Evolutionary conservation across 1,284 basidiomycete species (phyloP), one percentile per base, ranked within the genome.

Genomic region (Apiotrichum brassicae): DNA sequence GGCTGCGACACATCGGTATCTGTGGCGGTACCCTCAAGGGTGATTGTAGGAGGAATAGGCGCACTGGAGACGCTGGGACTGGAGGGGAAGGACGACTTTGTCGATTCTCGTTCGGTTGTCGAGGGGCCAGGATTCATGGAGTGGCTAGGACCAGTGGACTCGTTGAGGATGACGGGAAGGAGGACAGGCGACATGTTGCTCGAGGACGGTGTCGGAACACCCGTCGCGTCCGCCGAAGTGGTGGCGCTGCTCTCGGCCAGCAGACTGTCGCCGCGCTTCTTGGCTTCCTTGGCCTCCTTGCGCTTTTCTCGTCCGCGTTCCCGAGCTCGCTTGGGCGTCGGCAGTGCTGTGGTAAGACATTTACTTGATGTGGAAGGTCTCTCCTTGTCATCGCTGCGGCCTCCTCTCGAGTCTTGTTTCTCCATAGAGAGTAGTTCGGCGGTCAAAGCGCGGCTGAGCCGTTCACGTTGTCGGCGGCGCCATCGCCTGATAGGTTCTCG

Each of bases 261-360:
- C 6, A 46, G 37, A 9, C 32, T 16, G 34, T 13, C 23, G 28
- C 20, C 37, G 35, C 51, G 46, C 32, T 54, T 49, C 48, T 61
- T 57, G 19, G 54, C 43, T 43, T 59, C 57, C 44, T 59, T 60
- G 1, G 51, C 35, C 30, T 66, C 64, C 38, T 64, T 66, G 34
- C 61, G 50, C 51, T 57, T 63, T 46, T 66, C 65, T 23, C 60
- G 60, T 0, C 60, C 60, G 26, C 61, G 54, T 41, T 67, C 65
- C 40, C 60, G 61, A 12, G 58, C 51, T 3, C 19, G 46, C 42
- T 52, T 49, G 23, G 38, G 49, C 24, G 39, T 41, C 4, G 39
- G 25, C 11, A 41, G 25, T 23, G 43, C 36, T 32, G 46, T 40
- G 30, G 52, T 34, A 32, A 53, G 28, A 4, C 45, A 42, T n/a